Conservation (phyloP, 164 flowering plant genomes). For the Piper longum region DNA sequence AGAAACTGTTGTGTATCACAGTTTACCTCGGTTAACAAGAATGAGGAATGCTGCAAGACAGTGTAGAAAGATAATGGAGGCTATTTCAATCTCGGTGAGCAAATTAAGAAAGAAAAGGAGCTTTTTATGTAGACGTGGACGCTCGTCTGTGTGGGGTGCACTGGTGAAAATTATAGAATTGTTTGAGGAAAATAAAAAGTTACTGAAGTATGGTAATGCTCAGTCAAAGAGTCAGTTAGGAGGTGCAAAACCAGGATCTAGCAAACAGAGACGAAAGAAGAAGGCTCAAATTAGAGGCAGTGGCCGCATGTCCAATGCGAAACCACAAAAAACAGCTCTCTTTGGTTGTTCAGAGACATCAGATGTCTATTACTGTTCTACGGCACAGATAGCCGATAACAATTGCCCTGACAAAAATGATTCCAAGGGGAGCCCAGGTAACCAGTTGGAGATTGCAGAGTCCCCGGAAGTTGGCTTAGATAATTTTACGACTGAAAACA, state of each 20-base stretch:
- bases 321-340: conserved; percentile 15
- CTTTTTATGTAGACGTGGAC: conserved; percentile 31
- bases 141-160: conserved; percentile 52
- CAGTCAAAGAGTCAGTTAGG: conserved; percentile 9
- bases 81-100: conserved; percentile 11
- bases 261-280: conserved; percentile 16
- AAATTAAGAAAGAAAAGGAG: conserved; percentile 45
- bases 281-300: conserved; percentile 10
- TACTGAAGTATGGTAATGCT: conserved; percentile 5
- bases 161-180: conserved; percentile 18
- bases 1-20: not conserved
- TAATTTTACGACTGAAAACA: not conserved
- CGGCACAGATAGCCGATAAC: conserved; percentile 2
- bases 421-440: conserved; percentile 5
- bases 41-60: conserved; percentile 16
- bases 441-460: conserved; percentile 6
- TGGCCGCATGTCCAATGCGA: conserved; percentile 11
- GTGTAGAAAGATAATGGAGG: conserved; percentile 13
- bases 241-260: conserved; percentile 11
- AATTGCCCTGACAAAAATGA: conserved; percentile 6
- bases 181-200: conserved; percentile 17
- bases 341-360: conserved; percentile 38
- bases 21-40: conserved; percentile 9
- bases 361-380: conserved; percentile 14
- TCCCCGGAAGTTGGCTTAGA: conserved; percentile 10